These are phyloP conservation scores for Scheffersomyces segobiensis DNA, from an alignment of 1,139 yeast species.

Conservation along the genomic window DNA sequence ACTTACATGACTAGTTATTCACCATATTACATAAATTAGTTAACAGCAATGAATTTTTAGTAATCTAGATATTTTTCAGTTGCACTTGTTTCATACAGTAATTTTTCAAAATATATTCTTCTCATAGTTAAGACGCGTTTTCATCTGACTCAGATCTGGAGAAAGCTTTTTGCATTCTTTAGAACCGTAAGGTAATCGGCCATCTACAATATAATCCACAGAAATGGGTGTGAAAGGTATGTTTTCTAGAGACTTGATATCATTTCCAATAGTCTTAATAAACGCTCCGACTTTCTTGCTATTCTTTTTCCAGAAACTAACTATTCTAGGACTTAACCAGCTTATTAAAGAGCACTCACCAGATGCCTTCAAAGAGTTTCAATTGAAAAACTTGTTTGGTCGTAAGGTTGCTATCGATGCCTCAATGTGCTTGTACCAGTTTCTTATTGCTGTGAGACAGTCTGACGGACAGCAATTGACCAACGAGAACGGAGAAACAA, in stretches of 20 bases:
- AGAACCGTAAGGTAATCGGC: neutral
- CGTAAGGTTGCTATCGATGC: conserved; percentile 91
- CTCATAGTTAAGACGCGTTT: neutral
- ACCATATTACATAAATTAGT: no score
- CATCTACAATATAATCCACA: neutral
- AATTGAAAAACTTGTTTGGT: conserved; percentile 85
- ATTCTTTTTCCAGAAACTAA: conserved; percentile 11
- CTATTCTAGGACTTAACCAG: conserved; percentile 61
- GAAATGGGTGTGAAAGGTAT: conserved; percentile 76
- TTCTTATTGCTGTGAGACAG: conserved; percentile 92
- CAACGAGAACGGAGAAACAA: conserved; percentile 87
- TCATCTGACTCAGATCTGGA: neutral
- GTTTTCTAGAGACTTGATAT: conserved; percentile 3
- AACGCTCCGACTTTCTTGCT: neutral
- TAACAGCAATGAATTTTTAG: no score
- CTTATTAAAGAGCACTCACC: conserved; percentile 91
- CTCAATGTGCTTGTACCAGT: conserved; percentile 93
- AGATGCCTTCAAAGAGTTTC: conserved; percentile 70
- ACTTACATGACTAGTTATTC: no score
- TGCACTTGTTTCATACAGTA: no score
- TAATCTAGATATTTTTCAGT: neutral
- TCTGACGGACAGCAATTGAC: conserved; percentile 95
- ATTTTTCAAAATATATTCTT: neutral
- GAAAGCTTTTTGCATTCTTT: neutral
- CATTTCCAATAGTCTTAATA: neutral